A percentile compares a stretch with the other conserved stretches of the same genome.
Conservation (phyloP, 331 rosid species). For the Ulmus americana region DNA sequence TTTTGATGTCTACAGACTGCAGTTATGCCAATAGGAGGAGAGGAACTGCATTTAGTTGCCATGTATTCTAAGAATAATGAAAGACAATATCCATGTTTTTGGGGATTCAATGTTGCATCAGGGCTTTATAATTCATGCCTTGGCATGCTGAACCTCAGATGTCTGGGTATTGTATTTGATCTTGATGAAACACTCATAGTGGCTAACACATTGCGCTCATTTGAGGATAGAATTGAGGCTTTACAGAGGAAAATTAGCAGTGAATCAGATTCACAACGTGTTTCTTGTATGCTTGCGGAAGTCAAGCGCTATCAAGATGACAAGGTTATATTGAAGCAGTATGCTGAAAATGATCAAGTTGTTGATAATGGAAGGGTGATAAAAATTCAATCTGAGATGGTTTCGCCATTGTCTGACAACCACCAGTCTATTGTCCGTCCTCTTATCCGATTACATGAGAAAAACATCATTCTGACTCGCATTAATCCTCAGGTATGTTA, state of each 20-base stretch:
- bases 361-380: constrained; percentile 82
- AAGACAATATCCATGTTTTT: constrained; percentile 62
- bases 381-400: constrained; percentile 76
- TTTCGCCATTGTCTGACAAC: constrained; percentile 74
- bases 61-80: constrained; percentile 67
- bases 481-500: constrained; percentile 82
- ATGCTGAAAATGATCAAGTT: constrained; percentile 86
- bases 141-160: constrained; percentile 87
- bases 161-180: constrained; percentile 97
- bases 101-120: constrained; percentile 74
- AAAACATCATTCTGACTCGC: constrained; percentile 88
- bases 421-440: constrained; percentile 80
- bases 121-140: constrained; percentile 91
- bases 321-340: constrained; percentile 78
- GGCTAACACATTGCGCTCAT: constrained; percentile 97
- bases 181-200: constrained; percentile 96
- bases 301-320: constrained; percentile 84
- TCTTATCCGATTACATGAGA: constrained; percentile 76
- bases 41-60: constrained; percentile 93
- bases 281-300: constrained; percentile 82
- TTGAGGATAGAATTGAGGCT: constrained; percentile 92
- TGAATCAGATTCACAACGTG: constrained; percentile 75
- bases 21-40: constrained; percentile 60
- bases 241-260: constrained; percentile 77
- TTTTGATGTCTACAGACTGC: constrained; percentile 73